Conservation (phyloP, 148 eudicot species). For the Agrostemma githago region DNA sequence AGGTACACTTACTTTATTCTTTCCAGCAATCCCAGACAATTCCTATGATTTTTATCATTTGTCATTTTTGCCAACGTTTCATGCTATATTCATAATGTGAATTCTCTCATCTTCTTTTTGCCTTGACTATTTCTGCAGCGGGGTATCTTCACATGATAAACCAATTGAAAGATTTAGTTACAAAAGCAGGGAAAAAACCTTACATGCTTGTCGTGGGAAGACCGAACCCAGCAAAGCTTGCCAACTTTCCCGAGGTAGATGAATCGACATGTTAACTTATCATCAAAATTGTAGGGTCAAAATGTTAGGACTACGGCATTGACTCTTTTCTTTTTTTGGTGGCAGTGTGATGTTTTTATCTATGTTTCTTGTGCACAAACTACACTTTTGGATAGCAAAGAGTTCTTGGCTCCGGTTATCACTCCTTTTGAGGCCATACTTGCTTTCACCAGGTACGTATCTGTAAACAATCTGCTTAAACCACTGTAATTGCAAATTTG, state of each 20-base stretch:
- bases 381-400: conserved; percentile 93
- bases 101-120: neutral
- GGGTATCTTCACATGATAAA: conserved; percentile 9
- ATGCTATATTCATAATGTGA: neutral
- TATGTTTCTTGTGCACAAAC: conserved; percentile 92
- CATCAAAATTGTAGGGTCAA: neutral
- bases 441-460: conserved; percentile 69
- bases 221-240: conserved; percentile 94
- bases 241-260: conserved; percentile 90
- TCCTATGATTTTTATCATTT: neutral
- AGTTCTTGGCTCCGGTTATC: conserved; percentile 91
- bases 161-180: conserved; percentile 10
- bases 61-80: neutral
- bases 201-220: conserved; percentile 56
- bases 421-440: conserved; percentile 88
- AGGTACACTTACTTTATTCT: conserved; percentile 42
- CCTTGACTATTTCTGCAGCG: neutral
- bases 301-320: neutral
- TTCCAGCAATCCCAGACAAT: neutral
- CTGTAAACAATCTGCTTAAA: neutral
- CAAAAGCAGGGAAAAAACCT: conserved; percentile 80
- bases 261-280: neutral
- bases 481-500: neutral
- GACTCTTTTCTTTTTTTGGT: conserved; percentile 11
- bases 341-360: conserved; percentile 86